A percentile compares a stretch with the other conserved stretches of the same genome.
Evolutionary conservation across 768 basidiomycete genomes (phyloP).

Genomic region (Leccinellum rugosiceps): DNA sequence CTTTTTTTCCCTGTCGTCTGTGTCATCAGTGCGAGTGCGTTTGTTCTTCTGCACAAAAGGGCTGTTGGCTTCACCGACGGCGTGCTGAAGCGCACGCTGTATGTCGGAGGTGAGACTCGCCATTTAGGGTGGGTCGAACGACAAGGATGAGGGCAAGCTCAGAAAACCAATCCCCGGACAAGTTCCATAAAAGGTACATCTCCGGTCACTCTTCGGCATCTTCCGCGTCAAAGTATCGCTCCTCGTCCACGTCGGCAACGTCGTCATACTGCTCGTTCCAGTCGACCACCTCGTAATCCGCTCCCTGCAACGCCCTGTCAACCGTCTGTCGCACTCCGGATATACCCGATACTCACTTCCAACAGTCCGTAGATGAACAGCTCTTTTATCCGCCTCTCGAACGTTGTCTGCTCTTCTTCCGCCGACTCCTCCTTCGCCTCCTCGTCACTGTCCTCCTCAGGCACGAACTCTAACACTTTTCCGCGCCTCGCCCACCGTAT

Average conservation of each 20-base stretch:
- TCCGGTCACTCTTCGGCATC: slow-evolving; percentile 35
- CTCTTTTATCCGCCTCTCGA: slow-evolving; percentile 63
- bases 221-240: slow-evolving; percentile 73
- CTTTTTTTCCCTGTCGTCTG: slow-evolving; percentile 35
- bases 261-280: slow-evolving; percentile 71
- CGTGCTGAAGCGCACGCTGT: slow-evolving; percentile 49
- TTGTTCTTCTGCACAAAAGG: slow-evolving; percentile 38
- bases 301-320: slow-evolving; percentile 39
- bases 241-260: slow-evolving; percentile 51
- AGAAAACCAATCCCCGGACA: slow-evolving; percentile 13
- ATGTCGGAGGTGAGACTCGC: slow-evolving; percentile 40
- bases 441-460: slow-evolving; percentile 58
- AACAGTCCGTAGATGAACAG: slow-evolving; percentile 73
- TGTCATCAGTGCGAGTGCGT: slow-evolving; percentile 23
- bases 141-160: slow-evolving; percentile 41
- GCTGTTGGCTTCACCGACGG: slow-evolving; percentile 44
- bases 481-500: slow-evolving; percentile 45
- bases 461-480: slow-evolving; percentile 45
- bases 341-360: slow-evolving; percentile 46
- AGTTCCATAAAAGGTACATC: slow-evolving; percentile 14
- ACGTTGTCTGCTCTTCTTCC: slow-evolving; percentile 47
- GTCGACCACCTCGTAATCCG: slow-evolving; percentile 69
- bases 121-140: slow-evolving; percentile 41
- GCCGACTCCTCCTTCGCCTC: slow-evolving; percentile 38
- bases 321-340: background rate